These are phyloP conservation scores for Talaromyces trachyspermus DNA, from an alignment of 495 filamentous ascomycete species.

Conservation along the genomic window DNA sequence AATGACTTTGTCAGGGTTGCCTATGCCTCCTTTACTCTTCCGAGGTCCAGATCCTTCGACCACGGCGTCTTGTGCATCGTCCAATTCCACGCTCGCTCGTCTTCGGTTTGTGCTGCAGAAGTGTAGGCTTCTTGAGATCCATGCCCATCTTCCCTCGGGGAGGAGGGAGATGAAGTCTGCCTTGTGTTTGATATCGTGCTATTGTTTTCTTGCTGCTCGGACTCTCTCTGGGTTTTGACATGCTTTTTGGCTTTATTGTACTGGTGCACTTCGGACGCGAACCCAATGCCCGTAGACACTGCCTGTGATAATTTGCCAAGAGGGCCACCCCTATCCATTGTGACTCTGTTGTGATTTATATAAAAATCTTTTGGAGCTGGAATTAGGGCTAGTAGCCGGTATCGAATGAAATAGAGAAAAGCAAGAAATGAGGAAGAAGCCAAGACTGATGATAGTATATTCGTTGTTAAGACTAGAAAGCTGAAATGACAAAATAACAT, in stretches of 20 bases:
- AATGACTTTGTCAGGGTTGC: slow-evolving; percentile 14
- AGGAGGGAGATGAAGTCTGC: slow-evolving; percentile 14
- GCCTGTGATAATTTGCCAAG: not conserved
- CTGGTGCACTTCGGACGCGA: slow-evolving; percentile 32
- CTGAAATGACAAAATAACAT: no score
- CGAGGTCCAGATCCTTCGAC: slow-evolving; percentile 5
- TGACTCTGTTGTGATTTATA: not conserved
- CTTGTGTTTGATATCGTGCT: not conserved
- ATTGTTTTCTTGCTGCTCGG: slow-evolving; percentile 12
- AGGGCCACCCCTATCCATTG: not conserved
- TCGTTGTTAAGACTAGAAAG: no score
- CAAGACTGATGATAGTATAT: no score
- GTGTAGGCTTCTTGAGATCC: slow-evolving; percentile 9
- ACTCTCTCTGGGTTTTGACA: slow-evolving; percentile 9
- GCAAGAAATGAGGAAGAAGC: no score
- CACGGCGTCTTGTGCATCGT: slow-evolving; percentile 30
- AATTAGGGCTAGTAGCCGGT: no score
- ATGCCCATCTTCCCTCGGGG: slow-evolving; percentile 11
- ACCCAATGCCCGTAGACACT: slow-evolving; percentile 37
- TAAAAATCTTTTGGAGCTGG: no score
- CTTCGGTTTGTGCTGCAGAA: slow-evolving; percentile 18
- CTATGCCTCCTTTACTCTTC: slow-evolving; percentile 8
- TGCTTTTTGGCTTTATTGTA: slow-evolving; percentile 24
- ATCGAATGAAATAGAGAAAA: no score
- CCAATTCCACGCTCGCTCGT: slow-evolving; percentile 39